phyloP scores from a whole-genome alignment of 73 alveolate species.

The Blepharisma japonicum region DNA sequence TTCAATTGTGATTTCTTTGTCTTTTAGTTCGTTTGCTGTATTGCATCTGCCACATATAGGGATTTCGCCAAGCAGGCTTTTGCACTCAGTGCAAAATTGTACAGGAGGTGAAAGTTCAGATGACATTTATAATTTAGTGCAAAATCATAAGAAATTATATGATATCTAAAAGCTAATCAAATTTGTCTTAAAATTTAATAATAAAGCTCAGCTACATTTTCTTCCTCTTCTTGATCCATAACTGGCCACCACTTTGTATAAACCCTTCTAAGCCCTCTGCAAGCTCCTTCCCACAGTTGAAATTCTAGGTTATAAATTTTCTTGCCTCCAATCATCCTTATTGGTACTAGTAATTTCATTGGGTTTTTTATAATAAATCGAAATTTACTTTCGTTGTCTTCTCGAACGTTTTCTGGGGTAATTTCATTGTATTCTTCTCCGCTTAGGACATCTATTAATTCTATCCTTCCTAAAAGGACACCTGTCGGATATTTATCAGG shows the following conservation, averaged over 20 bases:
- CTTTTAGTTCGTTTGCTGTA: neutral
- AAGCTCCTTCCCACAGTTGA: conserved; percentile 47
- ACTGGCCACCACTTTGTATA: conserved; percentile 60
- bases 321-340: conserved; percentile 61
- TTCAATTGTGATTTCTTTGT: conserved; percentile 12
- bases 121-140: too few relatives aligned
- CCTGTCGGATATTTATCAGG: conserved; percentile 79
- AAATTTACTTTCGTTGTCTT: conserved; percentile 58
- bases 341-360: conserved; percentile 59
- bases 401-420: conserved; percentile 51
- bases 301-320: conserved; percentile 44
- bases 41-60: conserved; percentile 7
- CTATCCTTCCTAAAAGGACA: conserved; percentile 69
- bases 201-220: too few relatives aligned
- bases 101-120: neutral
- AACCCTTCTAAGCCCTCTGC: conserved; percentile 37
- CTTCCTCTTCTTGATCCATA: too few relatives aligned
- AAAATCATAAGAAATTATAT: too few relatives aligned
- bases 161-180: too few relatives aligned
- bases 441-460: conserved; percentile 59
- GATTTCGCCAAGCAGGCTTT: neutral
- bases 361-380: conserved; percentile 73
- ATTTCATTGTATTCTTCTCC: conserved; percentile 52
- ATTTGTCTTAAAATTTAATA: too few relatives aligned
- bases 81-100: conserved; percentile 19